Evolutionary conservation across 164 flowering plant species (phyloP).

Genomic region (Chimonanthus praecox): DNA sequence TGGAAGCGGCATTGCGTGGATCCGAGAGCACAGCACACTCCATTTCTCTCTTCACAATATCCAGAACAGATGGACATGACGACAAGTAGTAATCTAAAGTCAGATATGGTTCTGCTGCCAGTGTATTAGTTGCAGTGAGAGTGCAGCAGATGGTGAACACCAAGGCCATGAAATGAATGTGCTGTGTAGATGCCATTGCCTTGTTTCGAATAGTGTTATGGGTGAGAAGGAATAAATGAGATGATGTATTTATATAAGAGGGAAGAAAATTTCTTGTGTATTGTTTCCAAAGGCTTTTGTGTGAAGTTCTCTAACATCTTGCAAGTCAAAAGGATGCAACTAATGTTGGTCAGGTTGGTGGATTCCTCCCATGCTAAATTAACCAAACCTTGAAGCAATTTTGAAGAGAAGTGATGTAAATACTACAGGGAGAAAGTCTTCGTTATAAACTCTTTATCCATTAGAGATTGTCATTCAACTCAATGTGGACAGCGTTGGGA

Average conservation of each 20-base stretch:
- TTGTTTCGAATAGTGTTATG: slow-evolving; percentile 3
- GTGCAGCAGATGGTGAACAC: slow-evolving; percentile 12
- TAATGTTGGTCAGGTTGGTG: slow-evolving; percentile 40
- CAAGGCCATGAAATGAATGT: slow-evolving; percentile 10
- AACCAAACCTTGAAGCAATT: not conserved
- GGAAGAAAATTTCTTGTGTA: not conserved
- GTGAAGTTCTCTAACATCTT: slow-evolving; percentile 4
- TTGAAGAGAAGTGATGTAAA: too few species aligned
- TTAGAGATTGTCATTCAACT: too few species aligned
- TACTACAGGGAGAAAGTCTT: too few species aligned
- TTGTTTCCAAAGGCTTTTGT: slow-evolving; percentile 14
- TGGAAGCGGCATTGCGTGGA: slow-evolving; percentile 71
- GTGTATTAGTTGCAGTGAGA: slow-evolving; percentile 12
- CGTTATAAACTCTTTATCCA: too few species aligned
- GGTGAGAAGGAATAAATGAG: slow-evolving; percentile 13
- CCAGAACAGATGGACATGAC: slow-evolving; percentile 55
- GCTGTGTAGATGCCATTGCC: slow-evolving; percentile 16
- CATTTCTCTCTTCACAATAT: slow-evolving; percentile 65
- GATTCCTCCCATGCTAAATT: slow-evolving; percentile 28
- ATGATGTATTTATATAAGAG: not conserved
- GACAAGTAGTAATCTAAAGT: slow-evolving; percentile 66
- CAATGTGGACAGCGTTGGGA: too few species aligned
- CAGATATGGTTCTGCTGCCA: slow-evolving; percentile 45
- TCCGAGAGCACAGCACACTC: slow-evolving; percentile 70
- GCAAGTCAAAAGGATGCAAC: slow-evolving; percentile 62